These are phyloP conservation scores for Penstemon newberryi DNA, from an alignment of 257 asterid species.

Conservation along the genomic window DNA sequence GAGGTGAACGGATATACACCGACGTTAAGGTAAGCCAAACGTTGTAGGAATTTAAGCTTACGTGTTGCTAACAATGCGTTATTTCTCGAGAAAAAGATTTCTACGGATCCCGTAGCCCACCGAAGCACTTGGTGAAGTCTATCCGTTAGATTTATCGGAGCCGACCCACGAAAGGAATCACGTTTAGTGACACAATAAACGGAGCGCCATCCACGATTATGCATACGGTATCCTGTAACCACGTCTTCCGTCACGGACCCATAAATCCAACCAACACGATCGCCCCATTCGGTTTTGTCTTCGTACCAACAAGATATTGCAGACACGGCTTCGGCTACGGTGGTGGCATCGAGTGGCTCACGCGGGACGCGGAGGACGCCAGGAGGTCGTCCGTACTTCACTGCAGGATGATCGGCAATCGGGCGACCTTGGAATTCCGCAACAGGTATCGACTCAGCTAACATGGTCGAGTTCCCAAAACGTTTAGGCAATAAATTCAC, in stretches of 20 bases:
- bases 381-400: constrained; percentile 61
- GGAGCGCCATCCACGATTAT: constrained; percentile 68
- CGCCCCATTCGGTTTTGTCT: constrained; percentile 72
- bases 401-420: constrained; percentile 61
- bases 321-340: constrained; percentile 57
- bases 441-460: constrained; percentile 54
- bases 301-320: constrained; percentile 73
- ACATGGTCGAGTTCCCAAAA: constrained; percentile 55
- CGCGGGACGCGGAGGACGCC: constrained; percentile 48
- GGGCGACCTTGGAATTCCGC: constrained; percentile 66
- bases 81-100: constrained; percentile 64
- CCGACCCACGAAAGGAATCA: constrained; percentile 64
- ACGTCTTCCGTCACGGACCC: constrained; percentile 72
- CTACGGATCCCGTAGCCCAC: constrained; percentile 71
- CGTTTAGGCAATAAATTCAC: constrained; percentile 50
- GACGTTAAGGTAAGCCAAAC: constrained; percentile 63
- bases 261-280: constrained; percentile 71
- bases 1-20: constrained; percentile 70
- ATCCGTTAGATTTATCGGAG: constrained; percentile 65
- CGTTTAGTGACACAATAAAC: constrained; percentile 62
- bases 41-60: constrained; percentile 48
- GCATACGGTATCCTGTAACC: constrained; percentile 71
- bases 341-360: constrained; percentile 53
- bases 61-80: constrained; percentile 43
- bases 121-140: constrained; percentile 70